Conservation (phyloP, 768 basidiomycete genomes). For the Trametes cingulata region DNA sequence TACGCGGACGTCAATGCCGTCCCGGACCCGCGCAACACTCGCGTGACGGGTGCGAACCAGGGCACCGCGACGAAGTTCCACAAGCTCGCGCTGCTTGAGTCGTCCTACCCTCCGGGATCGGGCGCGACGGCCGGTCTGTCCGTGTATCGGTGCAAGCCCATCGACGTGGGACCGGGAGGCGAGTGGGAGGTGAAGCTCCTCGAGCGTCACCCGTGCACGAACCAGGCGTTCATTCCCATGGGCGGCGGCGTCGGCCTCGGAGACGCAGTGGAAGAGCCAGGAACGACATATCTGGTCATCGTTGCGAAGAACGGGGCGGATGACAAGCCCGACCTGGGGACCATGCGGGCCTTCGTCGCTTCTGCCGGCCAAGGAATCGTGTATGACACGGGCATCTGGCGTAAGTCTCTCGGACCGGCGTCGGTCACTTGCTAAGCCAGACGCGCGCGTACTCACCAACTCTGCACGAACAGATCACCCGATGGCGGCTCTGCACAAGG, state of each 20-base stretch:
- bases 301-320: constrained; percentile 79
- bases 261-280: constrained; percentile 50
- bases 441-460: background rate
- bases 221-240: constrained; percentile 95
- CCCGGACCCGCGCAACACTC: constrained; percentile 59
- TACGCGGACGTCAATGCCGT: constrained; percentile 67
- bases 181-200: constrained; percentile 66
- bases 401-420: constrained; percentile 50
- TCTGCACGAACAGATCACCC: constrained; percentile 71
- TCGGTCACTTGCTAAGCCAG: background rate
- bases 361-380: constrained; percentile 81
- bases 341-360: constrained; percentile 81
- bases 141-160: constrained; percentile 78
- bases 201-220: constrained; percentile 88
- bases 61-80: constrained; percentile 94
- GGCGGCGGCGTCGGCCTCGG: constrained; percentile 50
- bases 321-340: constrained; percentile 74
- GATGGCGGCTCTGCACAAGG: constrained; percentile 78
- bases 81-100: constrained; percentile 72
- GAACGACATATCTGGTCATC: constrained; percentile 73
- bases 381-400: constrained; percentile 86
- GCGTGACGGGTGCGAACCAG: constrained; percentile 81
- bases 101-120: constrained; percentile 59
- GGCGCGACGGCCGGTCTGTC: constrained; percentile 72
- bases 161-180: constrained; percentile 47